Percentiles rank a stretch among this genome's conserved stretches.
These are phyloP conservation scores for Ogataea zsoltii DNA, from an alignment of 805 yeast species.

Conservation along the genomic window DNA sequence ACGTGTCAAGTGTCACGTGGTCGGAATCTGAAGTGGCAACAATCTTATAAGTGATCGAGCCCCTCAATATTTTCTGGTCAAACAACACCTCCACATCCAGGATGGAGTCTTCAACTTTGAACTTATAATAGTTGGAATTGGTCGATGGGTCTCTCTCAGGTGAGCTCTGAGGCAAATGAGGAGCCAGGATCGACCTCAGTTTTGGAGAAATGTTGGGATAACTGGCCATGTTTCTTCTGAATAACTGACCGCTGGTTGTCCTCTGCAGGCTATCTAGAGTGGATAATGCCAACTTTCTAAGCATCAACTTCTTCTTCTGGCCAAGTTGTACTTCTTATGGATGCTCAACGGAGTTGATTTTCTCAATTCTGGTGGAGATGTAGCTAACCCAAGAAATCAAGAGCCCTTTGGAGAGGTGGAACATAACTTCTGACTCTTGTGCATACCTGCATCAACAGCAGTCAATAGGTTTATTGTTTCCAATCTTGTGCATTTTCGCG, in stretches of 20 bases:
- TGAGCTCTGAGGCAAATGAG: constrained; percentile 39
- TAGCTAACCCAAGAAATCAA: too few species aligned
- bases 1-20: constrained; percentile 65
- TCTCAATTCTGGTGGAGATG: too few species aligned
- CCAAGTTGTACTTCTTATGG: too few species aligned
- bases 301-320: neutral
- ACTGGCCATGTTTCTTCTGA: constrained; percentile 10
- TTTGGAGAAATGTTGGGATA: constrained; percentile 32
- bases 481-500: neutral
- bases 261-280: neutral
- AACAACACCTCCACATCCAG: constrained; percentile 59
- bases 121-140: constrained; percentile 63
- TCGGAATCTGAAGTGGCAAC: constrained; percentile 30
- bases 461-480: neutral
- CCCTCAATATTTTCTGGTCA: constrained; percentile 49
- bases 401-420: constrained; percentile 6
- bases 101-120: constrained; percentile 51
- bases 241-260: neutral
- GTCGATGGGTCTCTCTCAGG: constrained; percentile 78
- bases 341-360: too few species aligned
- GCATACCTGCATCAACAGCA: constrained; percentile 5
- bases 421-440: neutral
- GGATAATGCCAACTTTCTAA: neutral
- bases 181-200: constrained; percentile 25
- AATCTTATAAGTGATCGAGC: constrained; percentile 54